A percentile compares a stretch with the other conserved stretches of the same genome.
phyloP scores from a whole-genome alignment of 139 green algal species.

The Limnomonas spitsbergensis region DNA sequence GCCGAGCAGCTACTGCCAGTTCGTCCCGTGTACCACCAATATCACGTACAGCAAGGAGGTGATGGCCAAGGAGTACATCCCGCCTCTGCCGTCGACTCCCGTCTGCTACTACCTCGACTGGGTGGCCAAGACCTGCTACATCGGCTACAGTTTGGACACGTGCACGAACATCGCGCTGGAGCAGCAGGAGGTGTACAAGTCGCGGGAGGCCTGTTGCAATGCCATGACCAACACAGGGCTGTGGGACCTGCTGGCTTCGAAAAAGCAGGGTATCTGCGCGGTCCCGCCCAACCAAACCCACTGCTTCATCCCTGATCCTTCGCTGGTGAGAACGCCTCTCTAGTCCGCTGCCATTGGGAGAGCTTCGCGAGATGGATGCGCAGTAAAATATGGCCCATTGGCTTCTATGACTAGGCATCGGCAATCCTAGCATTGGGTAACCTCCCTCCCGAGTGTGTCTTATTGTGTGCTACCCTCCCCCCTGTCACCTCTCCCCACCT shows the following conservation, averaged over 20 bases:
- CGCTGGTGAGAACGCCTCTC: not conserved
- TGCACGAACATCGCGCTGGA: not conserved
- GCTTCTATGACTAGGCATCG: no score
- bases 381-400: no score
- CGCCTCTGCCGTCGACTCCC: not conserved
- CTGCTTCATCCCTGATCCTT: constrained; percentile 17
- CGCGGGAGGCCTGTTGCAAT: constrained; percentile 1
- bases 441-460: no score
- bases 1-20: constrained; percentile 15
- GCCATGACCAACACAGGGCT: not conserved
- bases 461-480: no score
- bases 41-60: not conserved
- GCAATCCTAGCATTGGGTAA: no score
- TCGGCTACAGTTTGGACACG: not conserved
- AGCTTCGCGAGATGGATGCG: no score
- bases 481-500: no score
- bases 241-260: not conserved
- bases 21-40: constrained; percentile 15
- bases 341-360: no score
- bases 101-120: constrained; percentile 24
- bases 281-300: constrained; percentile 11
- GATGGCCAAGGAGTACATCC: not conserved
- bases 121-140: constrained; percentile 7
- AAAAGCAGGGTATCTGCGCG: constrained; percentile 25
- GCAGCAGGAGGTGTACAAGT: constrained; percentile 3